phyloP scores from a whole-genome alignment of 164 flowering plant species.

The Warburgia ugandensis region DNA sequence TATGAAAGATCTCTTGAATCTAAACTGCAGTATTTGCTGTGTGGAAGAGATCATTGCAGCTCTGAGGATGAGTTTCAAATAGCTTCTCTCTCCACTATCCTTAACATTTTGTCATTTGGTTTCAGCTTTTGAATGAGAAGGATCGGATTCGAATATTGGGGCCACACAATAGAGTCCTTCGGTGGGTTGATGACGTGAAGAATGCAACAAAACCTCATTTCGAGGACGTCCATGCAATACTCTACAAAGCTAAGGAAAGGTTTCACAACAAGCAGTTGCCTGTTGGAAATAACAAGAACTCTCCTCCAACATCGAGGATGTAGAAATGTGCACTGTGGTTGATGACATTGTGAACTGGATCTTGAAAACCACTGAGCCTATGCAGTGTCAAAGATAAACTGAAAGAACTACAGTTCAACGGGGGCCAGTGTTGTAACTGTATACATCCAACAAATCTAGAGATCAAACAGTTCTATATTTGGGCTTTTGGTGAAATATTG shows the following conservation, averaged over 20 bases:
- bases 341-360: too few relatives aligned
- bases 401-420: too few relatives aligned
- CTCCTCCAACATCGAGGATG: too few relatives aligned
- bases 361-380: too few relatives aligned
- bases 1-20: not conserved
- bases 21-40: not conserved
- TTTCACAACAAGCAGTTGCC: conserved; percentile 22
- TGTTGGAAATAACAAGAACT: too few relatives aligned
- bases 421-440: too few relatives aligned
- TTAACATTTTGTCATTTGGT: not conserved
- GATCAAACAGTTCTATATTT: too few relatives aligned
- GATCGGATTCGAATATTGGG: conserved; percentile 50
- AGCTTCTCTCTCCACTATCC: too few relatives aligned
- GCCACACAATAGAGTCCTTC: conserved; percentile 61
- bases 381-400: too few relatives aligned
- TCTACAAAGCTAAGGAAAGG: conserved; percentile 38
- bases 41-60: not conserved
- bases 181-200: conserved; percentile 72
- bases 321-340: too few relatives aligned
- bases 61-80: not conserved
- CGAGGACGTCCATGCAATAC: conserved; percentile 54
- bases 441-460: too few relatives aligned
- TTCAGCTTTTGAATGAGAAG: conserved; percentile 50
- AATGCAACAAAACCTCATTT: conserved; percentile 74
- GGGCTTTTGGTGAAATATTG: too few relatives aligned